Conservation (phyloP, 2,329 filamentous ascomycete species). For the Gaeumannomyces sp. region DNA sequence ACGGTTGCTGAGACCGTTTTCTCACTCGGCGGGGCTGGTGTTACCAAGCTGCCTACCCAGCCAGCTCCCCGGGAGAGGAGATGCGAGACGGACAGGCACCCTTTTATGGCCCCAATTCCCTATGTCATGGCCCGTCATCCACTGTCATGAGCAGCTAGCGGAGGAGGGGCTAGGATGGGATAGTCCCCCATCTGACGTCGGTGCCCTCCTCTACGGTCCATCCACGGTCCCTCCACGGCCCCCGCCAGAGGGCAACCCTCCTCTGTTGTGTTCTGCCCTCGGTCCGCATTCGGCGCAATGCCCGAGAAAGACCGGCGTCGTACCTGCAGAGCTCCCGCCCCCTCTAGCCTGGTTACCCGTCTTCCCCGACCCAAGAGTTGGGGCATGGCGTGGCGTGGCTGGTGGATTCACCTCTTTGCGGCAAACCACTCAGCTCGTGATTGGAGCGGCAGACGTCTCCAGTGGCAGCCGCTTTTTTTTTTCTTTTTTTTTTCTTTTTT, state of each 20-base stretch:
- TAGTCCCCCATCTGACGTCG: background rate
- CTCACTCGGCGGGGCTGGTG: too few relatives aligned
- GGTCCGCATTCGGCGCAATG: background rate
- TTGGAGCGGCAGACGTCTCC: background rate
- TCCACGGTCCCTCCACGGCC: too few relatives aligned
- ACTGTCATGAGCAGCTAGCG: background rate
- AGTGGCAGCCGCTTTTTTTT: too few relatives aligned
- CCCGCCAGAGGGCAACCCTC: too few relatives aligned
- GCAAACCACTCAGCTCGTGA: background rate
- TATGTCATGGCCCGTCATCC: background rate
- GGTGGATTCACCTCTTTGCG: background rate
- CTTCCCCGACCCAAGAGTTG: background rate
- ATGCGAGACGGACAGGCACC: background rate
- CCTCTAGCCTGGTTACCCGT: too few relatives aligned
- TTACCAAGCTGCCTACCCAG: background rate
- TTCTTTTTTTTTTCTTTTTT: too few relatives aligned
- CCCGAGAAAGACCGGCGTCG: background rate
- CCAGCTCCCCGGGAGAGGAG: too few relatives aligned
- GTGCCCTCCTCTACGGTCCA: too few relatives aligned
- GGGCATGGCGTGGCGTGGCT: background rate
- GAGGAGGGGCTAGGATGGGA: background rate
- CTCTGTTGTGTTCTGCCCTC: background rate
- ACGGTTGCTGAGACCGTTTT: background rate
- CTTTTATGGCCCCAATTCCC: background rate
- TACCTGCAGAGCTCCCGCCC: background rate